These are phyloP conservation scores for Phytophthora cajani DNA, from an alignment of 352 stramenopile species.

Conservation along the genomic window DNA sequence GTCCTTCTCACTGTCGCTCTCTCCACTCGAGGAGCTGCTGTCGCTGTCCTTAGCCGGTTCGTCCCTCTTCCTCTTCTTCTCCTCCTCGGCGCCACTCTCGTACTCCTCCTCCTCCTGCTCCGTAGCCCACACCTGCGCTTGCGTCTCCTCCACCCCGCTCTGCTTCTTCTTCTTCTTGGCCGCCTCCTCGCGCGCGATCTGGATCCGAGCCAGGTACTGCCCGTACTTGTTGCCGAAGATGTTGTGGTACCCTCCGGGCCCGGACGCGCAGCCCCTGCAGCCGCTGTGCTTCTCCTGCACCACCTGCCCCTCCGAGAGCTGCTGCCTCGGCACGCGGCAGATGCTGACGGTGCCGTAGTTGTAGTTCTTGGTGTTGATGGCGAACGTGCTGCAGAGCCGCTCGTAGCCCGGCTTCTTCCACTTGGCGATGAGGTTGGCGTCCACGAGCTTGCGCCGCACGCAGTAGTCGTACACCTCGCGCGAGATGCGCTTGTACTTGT, in stretches of 20 bases:
- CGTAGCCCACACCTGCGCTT: constrained; percentile 56
- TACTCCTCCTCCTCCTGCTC: constrained; percentile 74
- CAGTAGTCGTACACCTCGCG: constrained; percentile 99
- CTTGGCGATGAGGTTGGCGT: constrained; percentile 98
- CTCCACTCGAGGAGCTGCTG: constrained; percentile 36
- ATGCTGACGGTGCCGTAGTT: constrained; percentile 99
- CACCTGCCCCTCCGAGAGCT: constrained; percentile 90
- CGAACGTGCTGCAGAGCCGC: constrained; percentile 97
- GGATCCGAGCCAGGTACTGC: constrained; percentile 97
- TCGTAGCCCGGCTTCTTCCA: constrained; percentile 99
- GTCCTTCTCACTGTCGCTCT: constrained; percentile 30
- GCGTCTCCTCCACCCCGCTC: not conserved
- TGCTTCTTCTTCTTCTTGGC: constrained; percentile 25
- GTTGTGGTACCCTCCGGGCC: constrained; percentile 93
- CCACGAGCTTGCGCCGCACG: constrained; percentile 93
- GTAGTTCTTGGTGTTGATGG: constrained; percentile 99
- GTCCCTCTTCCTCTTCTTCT: constrained; percentile 43
- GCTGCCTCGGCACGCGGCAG: constrained; percentile 96
- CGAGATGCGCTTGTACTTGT: constrained; percentile 96
- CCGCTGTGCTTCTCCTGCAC: constrained; percentile 95
- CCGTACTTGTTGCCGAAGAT: constrained; percentile 99
- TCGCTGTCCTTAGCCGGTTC: constrained; percentile 33
- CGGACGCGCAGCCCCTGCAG: constrained; percentile 97
- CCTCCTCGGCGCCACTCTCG: constrained; percentile 40
- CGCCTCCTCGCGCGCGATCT: constrained; percentile 91